Evolutionary conservation across 495 filamentous ascomycete species (phyloP).

Genomic region (Penicillium simplicissimum): DNA sequence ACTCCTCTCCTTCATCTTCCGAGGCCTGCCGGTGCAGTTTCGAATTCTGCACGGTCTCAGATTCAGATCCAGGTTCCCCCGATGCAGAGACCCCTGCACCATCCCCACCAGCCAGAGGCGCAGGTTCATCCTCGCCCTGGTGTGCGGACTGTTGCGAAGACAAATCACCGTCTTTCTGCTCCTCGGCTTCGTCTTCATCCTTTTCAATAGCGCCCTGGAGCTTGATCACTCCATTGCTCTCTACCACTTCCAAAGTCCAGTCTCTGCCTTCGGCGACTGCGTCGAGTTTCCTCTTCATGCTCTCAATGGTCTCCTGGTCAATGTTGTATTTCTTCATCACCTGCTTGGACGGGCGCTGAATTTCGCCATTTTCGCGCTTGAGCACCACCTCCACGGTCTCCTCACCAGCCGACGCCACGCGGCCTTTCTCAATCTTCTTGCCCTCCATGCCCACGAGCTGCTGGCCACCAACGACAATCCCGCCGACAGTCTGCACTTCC

Average conservation of each 20-base stretch:
- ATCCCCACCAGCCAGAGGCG: background rate
- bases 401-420: slow-evolving; percentile 40
- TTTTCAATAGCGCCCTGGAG: slow-evolving; percentile 41
- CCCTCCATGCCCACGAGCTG: slow-evolving; percentile 58
- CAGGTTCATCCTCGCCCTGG: slow-evolving; percentile 17
- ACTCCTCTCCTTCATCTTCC: slow-evolving; percentile 20
- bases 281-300: slow-evolving; percentile 57
- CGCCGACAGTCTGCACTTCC: slow-evolving; percentile 54
- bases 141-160: slow-evolving; percentile 34
- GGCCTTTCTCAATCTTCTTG: slow-evolving; percentile 55
- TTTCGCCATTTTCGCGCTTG: slow-evolving; percentile 57
- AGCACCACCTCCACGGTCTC: slow-evolving; percentile 53
- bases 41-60: slow-evolving; percentile 16
- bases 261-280: slow-evolving; percentile 44
- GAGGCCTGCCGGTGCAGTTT: slow-evolving; percentile 13
- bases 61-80: slow-evolving; percentile 2
- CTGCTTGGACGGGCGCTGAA: slow-evolving; percentile 55
- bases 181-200: slow-evolving; percentile 30
- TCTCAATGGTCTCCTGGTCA: slow-evolving; percentile 65
- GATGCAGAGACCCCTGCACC: background rate
- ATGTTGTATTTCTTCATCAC: slow-evolving; percentile 69
- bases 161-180: slow-evolving; percentile 19
- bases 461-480: slow-evolving; percentile 60
- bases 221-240: slow-evolving; percentile 51
- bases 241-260: slow-evolving; percentile 51